Percentiles rank a stretch among this genome's conserved stretches.
These are phyloP conservation scores for Mrakia gelida DNA, from an alignment of 768 basidiomycete genomes.

Conservation along the genomic window DNA sequence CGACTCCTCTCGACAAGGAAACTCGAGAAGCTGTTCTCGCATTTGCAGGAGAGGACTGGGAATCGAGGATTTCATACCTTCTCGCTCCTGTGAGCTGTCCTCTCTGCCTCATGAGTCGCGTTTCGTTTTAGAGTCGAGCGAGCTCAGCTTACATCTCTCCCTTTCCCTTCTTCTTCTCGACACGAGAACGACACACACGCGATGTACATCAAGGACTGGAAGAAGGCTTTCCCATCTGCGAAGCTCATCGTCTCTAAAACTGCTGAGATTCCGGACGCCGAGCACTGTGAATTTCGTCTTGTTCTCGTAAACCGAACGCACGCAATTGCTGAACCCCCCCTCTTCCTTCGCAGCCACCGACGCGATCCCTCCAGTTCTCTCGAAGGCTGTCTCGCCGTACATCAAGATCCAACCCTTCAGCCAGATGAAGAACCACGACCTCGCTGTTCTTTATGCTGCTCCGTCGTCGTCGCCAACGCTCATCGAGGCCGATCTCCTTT, in stretches of 20 bases:
- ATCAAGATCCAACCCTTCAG: constrained; percentile 53
- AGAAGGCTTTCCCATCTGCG: constrained; percentile 42
- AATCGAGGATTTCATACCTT: constrained; percentile 36
- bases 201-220: constrained; percentile 44
- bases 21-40: constrained; percentile 60
- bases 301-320: background rate
- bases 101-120: no score
- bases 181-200: background rate
- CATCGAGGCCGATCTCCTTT: constrained; percentile 73
- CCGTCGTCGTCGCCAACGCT: constrained; percentile 66
- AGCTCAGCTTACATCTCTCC: background rate
- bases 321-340: constrained; percentile 21
- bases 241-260: background rate
- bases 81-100: constrained; percentile 1
- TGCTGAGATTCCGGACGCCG: background rate
- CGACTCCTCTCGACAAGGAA: constrained; percentile 62
- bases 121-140: no score
- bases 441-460: constrained; percentile 81
- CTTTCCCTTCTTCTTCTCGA: background rate
- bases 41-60: constrained; percentile 62
- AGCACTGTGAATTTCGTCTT: background rate
- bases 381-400: background rate
- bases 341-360: constrained; percentile 6
- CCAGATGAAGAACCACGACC: constrained; percentile 59
- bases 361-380: background rate